phyloP scores from a whole-genome alignment of 768 basidiomycete species.

The Leccinum disarticulatum region DNA sequence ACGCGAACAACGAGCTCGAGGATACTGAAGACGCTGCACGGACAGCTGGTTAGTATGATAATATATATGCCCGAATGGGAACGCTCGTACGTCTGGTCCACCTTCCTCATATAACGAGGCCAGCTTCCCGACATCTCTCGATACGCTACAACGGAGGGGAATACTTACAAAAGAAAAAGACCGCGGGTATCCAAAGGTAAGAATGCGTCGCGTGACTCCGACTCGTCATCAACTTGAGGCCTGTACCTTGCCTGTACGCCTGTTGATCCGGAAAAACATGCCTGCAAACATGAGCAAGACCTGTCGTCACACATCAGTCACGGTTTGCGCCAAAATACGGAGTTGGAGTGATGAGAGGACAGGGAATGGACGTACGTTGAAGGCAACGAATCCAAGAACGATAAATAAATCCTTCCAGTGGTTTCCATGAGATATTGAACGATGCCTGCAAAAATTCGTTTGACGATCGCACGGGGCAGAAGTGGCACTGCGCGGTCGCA shows the following conservation, averaged over 20 bases:
- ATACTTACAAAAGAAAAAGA: not conserved
- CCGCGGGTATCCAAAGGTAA: not conserved
- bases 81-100: not conserved
- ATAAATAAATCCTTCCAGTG: constrained; percentile 14
- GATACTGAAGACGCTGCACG: not conserved
- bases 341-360: too few species aligned
- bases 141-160: not conserved
- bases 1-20: not conserved
- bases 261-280: constrained; percentile 34
- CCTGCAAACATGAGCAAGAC: constrained; percentile 28
- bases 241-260: not conserved
- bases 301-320: constrained; percentile 17
- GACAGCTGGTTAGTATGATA: not conserved
- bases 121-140: not conserved
- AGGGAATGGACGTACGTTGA: constrained; percentile 40
- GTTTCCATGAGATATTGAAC: constrained; percentile 4
- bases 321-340: not conserved
- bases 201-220: not conserved
- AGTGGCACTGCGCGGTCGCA: constrained; percentile 52
- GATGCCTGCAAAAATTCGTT: constrained; percentile 37
- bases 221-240: not conserved
- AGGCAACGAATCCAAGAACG: constrained; percentile 25
- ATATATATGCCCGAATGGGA: not conserved
- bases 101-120: not conserved
- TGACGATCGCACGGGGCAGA: constrained; percentile 54